Evolutionary conservation across 1,284 basidiomycete genomes (phyloP).

Genomic region (Puccinia hordei): DNA sequence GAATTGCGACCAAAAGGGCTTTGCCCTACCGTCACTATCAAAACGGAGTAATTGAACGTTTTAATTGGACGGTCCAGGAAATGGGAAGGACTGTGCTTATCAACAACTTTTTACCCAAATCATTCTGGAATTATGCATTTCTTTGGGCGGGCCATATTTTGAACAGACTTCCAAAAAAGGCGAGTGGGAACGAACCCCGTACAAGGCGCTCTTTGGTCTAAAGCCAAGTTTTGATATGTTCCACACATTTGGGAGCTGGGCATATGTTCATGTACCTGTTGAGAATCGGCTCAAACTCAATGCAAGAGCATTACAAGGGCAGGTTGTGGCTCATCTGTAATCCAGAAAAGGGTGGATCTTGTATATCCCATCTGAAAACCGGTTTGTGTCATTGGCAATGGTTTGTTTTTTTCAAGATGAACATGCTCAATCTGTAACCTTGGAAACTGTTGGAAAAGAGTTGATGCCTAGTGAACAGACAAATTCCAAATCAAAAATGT

Average conservation of each 20-base stretch:
- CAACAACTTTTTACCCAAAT: not conserved
- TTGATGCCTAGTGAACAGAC: not conserved
- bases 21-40: constrained; percentile 32
- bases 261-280: not conserved
- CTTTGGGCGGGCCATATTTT: constrained; percentile 6
- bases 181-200: not conserved
- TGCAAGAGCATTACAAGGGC: not conserved
- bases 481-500: not conserved
- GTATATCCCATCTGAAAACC: not conserved
- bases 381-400: not conserved
- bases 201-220: not conserved
- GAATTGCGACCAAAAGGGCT: not conserved
- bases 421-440: not conserved
- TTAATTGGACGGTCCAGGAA: not conserved
- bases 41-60: constrained; percentile 13
- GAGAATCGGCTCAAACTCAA: not conserved
- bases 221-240: constrained; percentile 3
- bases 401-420: not conserved
- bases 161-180: constrained; percentile 24
- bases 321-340: not conserved
- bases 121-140: constrained; percentile 19
- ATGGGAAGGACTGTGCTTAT: constrained; percentile 1
- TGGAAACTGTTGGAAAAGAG: not conserved
- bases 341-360: constrained; percentile 11
- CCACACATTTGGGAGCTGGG: not conserved